Base-by-base conservation (phyloP, 345 rosid species). In the Cochlearia excelsa region DNA sequence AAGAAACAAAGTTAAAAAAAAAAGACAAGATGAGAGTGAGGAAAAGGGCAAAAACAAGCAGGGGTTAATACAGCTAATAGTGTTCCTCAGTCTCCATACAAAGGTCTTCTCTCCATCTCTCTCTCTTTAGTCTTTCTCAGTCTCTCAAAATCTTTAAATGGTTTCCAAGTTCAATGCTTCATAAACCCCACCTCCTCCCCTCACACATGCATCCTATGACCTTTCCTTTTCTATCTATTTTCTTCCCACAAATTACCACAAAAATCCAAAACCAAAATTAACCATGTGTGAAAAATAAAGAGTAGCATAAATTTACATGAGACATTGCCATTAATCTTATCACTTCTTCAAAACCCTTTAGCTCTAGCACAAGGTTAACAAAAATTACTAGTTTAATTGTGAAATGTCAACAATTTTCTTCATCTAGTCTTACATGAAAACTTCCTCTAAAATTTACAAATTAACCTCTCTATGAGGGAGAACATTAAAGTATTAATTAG, bases 61-160 rank as follows among this genome's bases (percentile, higher is more conserved):
- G 46, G 60, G 68, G 68, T 54, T 64, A 54, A 54, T 61, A 65
- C 69, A 65, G 69, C 61, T 54, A 65, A 65, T 61, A 65, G 54
- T 65, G 69, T 65, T 65, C 69, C 74, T 70, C 44, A 63, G 9
- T 57, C 49, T 30, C 59, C 43, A 10, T n/a, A 39, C 43, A 39
- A 39, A 39, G 35, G 35, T 33, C 35, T 39, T 39, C 2, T 7
- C 1, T 7, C 5, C 41, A 1, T 7, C n/a, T 39, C n/a, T 39
- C 43, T 39, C 43, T 39, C n/a, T 39, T 39, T 9, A 8, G 5
- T 33, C 35, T 33, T 33, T 33, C 35, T 33, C 35, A 39, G n/a
- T 39, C 43, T 39, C n/a, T 7, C 8, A 34, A 34, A 3, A 38
- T 38, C 43, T 7, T 8, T 7, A 37, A 39, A 7, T 33, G 35